phyloP scores from a whole-genome alignment of 140 eudicot genomes.

The Ambrosia hybrid region DNA sequence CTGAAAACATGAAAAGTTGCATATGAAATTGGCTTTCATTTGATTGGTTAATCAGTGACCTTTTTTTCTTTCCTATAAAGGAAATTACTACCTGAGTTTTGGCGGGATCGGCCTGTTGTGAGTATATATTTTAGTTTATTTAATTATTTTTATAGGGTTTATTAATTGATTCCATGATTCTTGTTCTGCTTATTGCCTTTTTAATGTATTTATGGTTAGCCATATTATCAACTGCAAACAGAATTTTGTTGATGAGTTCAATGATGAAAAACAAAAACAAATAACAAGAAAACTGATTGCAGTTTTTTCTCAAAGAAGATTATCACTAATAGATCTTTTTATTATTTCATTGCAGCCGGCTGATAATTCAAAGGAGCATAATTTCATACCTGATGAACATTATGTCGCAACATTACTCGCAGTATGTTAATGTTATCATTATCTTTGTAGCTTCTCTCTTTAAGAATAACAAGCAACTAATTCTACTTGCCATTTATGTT shows the following conservation, averaged over 20 bases:
- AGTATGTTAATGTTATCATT: slow-evolving; percentile 47
- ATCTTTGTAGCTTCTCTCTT: not conserved
- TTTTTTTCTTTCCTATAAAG: slow-evolving; percentile 48
- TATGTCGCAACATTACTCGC: slow-evolving; percentile 84
- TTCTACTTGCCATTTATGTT: not conserved
- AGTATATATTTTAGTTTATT: slow-evolving; percentile 41
- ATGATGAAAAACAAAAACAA: no score
- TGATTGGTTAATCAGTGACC: not conserved
- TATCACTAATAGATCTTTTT: slow-evolving; percentile 6
- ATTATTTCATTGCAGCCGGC: slow-evolving; percentile 60
- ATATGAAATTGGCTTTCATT: not conserved
- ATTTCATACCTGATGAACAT: slow-evolving; percentile 87
- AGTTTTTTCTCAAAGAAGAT: not conserved
- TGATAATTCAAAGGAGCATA: slow-evolving; percentile 67
- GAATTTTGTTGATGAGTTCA: not conserved
- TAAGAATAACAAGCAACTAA: no score
- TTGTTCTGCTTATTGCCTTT: not conserved
- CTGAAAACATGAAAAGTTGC: not conserved
- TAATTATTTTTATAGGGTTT: not conserved
- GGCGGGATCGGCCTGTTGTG: slow-evolving; percentile 84
- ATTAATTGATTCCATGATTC: not conserved
- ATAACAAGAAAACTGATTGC: not conserved
- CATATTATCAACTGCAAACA: slow-evolving; percentile 10
- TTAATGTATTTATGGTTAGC: not conserved
- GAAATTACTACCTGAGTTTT: slow-evolving; percentile 86